phyloP scores from a whole-genome alignment of 495 filamentous ascomycete genomes.

The Saxophila tyrrhenica region DNA sequence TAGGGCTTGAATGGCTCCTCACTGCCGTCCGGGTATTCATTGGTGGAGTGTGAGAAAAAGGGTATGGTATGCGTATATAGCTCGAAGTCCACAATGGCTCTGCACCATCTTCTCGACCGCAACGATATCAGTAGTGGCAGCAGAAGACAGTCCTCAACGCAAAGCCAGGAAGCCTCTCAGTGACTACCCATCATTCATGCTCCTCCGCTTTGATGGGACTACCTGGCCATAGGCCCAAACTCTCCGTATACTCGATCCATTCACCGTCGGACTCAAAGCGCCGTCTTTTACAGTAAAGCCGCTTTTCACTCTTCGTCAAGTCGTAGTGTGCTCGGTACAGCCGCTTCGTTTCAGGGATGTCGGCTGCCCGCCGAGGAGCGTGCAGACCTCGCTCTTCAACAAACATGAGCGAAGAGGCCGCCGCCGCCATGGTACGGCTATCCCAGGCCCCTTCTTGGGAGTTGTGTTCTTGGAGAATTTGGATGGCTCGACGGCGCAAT shows the following conservation, averaged over 20 bases:
- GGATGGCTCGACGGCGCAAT: neutral
- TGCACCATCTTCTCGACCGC: no score
- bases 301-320: neutral
- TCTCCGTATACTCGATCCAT: neutral
- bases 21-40: no score
- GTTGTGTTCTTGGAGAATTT: neutral
- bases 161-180: no score
- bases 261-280: neutral
- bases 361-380: neutral
- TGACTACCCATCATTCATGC: no score
- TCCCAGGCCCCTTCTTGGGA: conserved; percentile 4
- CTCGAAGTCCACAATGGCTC: no score
- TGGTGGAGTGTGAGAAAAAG: no score
- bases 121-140: no score
- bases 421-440: neutral
- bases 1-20: no score
- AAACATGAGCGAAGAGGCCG: neutral
- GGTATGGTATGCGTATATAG: no score
- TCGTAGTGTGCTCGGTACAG: neutral
- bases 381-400: conserved; percentile 1
- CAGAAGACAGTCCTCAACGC: no score
- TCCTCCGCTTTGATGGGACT: no score
- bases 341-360: conserved; percentile 1
- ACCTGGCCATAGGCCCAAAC: neutral
- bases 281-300: conserved; percentile 4